Evolutionary conservation across 106 monocot species (phyloP), one percentile per base, ranked within the genome.

Genomic region (Allium fistulosum): DNA sequence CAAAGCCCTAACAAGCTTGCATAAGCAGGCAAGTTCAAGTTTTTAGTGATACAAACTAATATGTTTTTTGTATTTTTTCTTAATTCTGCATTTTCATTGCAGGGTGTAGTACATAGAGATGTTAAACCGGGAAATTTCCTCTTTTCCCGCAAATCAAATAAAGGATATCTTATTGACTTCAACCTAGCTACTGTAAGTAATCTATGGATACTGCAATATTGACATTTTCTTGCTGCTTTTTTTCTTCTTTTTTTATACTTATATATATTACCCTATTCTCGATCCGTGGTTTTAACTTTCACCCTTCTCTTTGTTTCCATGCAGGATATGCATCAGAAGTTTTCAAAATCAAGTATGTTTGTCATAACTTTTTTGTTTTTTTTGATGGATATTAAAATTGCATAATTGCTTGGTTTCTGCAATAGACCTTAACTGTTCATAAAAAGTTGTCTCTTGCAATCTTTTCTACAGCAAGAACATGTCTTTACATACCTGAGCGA

Each of bases 131-230:
- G 92, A 50, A 99, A 99, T 22, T 99, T 99, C 59, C 83, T 99
- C 10, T 92, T 87, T 77, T 92, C 84, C 46, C 84, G 97, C 14
- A 76, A 89, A 69, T 71, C 73, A 27, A 87, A 76, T 58, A 99
- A 90, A 78, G 97, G 97, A 26, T 99, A 92, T 75, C 92, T 99
- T 50, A 99, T 99, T 37, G 97, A 99, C 63, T 99, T 99, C 75
- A 99, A 99, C 74, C 78, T 99, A 71, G 97, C 92, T 47, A 75
- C 63, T 79, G 97, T 99, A 10, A 83, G 92, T 5, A 37, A 37
- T 37, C 2, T 37, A 37, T 5, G 37, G 37, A 2, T 37, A 37
- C 37, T 37, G 37, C 5, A 5, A 37, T 5, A 37, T 37, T 37
- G 37, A 37, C 37, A 37, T 37, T 37, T 37, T 5, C 37, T 37